Evolutionary conservation across 140 eudicot species (phyloP), one percentile per base, ranked within the genome.

Genomic region (Erigeron philadelphicus): DNA sequence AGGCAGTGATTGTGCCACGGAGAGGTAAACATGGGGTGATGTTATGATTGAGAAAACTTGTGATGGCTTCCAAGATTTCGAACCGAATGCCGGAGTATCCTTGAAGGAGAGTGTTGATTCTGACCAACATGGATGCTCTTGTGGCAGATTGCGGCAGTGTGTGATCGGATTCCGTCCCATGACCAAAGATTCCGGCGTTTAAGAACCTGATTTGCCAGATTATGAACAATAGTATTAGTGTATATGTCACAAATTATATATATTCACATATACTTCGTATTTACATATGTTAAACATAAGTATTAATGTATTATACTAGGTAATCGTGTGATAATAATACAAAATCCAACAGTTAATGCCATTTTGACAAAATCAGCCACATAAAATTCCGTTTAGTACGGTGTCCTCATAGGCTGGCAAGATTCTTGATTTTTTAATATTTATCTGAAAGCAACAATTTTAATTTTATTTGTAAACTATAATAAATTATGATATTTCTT

Each of bases 131-230:
- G 67, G 81, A 38, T 67, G 81, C 81, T 71, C 81, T 71, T 64
- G 81, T 77, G 46, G 81, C 5, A 46, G 77, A 62, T 44, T 77
- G 73, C n/a, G 73, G 77, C 15, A 77, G 68, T 13, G 54, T 77
- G 61, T 77, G 81, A 18, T 19, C 44, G 12, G 73, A 71, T 15
- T 55, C 77, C 13, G 48, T 44, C 10, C 63, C 73, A 6, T 47
- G 49, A 19, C 78, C 82, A 21, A 78, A 78, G 31, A 78, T 66
- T 63, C 97, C 97, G 9, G 90, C 90, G 23, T 90, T 90, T 72
- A 90, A 72, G 60, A 90, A 85, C 68, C 96, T 88, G 86, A 15
- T 21, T 11, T 23, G 61, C n/a, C 23, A 55, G 4, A 57, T 66
- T 21, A 9, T 11, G 9, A 9, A 23, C 2, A 35, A 8, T 42